Evolutionary conservation across 2,329 filamentous ascomycete species (phyloP).

Genomic region (Diplodia seriata): DNA sequence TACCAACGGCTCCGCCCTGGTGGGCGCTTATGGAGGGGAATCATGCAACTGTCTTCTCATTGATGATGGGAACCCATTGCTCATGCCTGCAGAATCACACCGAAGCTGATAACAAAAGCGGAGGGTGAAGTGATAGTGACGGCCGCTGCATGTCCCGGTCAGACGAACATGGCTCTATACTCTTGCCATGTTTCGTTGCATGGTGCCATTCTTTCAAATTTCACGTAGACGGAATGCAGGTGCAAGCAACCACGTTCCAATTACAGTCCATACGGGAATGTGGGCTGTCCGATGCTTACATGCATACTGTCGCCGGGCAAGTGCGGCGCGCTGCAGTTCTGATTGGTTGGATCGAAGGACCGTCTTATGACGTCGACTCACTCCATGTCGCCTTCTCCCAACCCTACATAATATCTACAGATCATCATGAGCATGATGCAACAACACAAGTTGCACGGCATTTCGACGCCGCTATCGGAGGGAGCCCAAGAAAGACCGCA

Average conservation of each 20-base stretch:
- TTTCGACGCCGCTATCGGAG: slow-evolving; percentile 1
- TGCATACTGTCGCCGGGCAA: neutral
- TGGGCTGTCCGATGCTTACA: neutral
- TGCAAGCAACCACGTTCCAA: neutral
- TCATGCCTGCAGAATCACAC: neutral
- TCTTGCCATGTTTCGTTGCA: neutral
- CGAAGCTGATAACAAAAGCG: slow-evolving; percentile 9
- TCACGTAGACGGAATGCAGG: neutral
- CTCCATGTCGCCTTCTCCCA: neutral
- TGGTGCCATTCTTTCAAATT: neutral
- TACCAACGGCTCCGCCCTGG: neutral
- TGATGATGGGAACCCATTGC: neutral
- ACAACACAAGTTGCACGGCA: neutral
- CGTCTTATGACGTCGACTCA: neutral
- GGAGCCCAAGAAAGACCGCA: neutral
- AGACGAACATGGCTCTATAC: neutral
- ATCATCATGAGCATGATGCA: neutral
- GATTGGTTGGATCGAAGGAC: neutral
- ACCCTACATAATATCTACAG: neutral
- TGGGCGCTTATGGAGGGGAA: neutral
- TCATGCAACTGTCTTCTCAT: slow-evolving; percentile 7
- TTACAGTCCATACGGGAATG: neutral
- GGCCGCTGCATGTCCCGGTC: neutral
- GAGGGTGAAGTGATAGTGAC: neutral
- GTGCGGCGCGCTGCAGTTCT: neutral